A percentile compares a stretch with the other conserved stretches of the same genome.
Evolutionary conservation across 768 basidiomycete genomes (phyloP).

Genomic region (Pseudohyphozyma bogoriensis): DNA sequence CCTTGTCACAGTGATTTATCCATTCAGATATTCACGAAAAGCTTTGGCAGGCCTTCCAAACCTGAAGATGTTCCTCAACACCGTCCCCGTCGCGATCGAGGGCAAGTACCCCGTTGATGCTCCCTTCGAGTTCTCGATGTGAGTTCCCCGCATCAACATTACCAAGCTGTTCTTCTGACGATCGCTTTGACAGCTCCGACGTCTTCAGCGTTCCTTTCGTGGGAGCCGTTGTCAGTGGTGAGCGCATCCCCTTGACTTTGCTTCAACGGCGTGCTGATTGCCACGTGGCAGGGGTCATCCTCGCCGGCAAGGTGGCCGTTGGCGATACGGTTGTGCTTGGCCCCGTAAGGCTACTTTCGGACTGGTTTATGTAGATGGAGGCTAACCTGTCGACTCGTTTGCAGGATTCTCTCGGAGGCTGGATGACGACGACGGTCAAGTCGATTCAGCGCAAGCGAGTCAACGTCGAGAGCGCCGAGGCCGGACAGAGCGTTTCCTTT

Average conservation of each 20-base stretch:
- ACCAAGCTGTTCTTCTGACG: too few relatives aligned
- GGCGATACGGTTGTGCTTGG: conserved; percentile 78
- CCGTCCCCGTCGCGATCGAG: conserved; percentile 47
- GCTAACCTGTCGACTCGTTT: too few relatives aligned
- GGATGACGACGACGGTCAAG: conserved; percentile 65
- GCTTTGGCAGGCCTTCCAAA: too few relatives aligned
- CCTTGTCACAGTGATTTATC: too few relatives aligned
- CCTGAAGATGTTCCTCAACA: conserved; percentile 68
- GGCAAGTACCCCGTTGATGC: conserved; percentile 25
- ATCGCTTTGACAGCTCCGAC: too few relatives aligned
- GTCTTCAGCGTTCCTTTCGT: conserved; percentile 42
- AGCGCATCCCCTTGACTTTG: too few relatives aligned
- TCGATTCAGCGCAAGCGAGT: conserved; percentile 93
- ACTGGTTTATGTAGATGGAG: too few relatives aligned
- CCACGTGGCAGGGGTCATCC: conserved; percentile 38
- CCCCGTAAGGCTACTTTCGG: too few relatives aligned
- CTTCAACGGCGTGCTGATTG: too few relatives aligned
- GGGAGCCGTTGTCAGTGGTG: conserved; percentile 29
- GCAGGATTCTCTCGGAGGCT: conserved; percentile 89
- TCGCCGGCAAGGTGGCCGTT: conserved; percentile 41
- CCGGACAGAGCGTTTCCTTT: conserved; percentile 88
- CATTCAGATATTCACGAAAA: too few relatives aligned
- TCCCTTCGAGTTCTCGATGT: conserved; percentile 38
- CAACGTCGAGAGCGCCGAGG: conserved; percentile 71
- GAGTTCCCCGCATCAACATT: too few relatives aligned